Evolutionary conservation across 768 basidiomycete genomes (phyloP), one percentile per base, ranked within the genome.

Genomic region (Leccinum arenicola): DNA sequence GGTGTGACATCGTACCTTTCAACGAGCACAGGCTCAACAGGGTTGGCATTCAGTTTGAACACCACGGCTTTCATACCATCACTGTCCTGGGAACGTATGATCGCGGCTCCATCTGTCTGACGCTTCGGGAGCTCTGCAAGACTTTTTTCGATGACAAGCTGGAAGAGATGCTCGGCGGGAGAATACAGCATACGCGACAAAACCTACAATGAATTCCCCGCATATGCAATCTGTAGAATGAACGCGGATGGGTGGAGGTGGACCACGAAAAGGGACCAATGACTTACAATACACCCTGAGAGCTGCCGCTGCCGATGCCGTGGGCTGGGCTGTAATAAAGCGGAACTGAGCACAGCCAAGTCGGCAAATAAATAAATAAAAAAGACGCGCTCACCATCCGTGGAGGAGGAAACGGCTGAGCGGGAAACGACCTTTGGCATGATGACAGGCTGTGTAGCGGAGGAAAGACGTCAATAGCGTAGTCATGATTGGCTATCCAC

Each of bases 341-440:
- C 53, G 57, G 3, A 36, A 61, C 52, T 14, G 35, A 9, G 17
- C 40, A 40, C 15, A 40, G 36, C 35, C 47, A 25, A 17, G 53
- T 56, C 49, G 11, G 54, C 31, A 49, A 35, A 35, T 6, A 35
- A 35, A 29, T 29, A 29, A 29, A 29, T 27, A 9, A n/a, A 10
- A 10, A 33, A 14, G 29, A 19, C 9, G 52, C 2, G 17, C 82
- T 61, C 54, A 91, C 91, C 91, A 70, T 92, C 89, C 36, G 91
- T 86, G 4, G 93, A 95, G 3, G 93, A 91, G 9, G 93, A 94
- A 60, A 94, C 84, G 4, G 91, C 88, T 45, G 91, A 94, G 64
- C 92, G 84, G 3, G 93, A 93, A 68, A 95, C 84, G 62, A 97
- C 91, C 74, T 95, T 95, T 55, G 94, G 94, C 94, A 96, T 96